phyloP scores from a whole-genome alignment of 2,329 filamentous ascomycete genomes.

The Didymella pinodella region DNA sequence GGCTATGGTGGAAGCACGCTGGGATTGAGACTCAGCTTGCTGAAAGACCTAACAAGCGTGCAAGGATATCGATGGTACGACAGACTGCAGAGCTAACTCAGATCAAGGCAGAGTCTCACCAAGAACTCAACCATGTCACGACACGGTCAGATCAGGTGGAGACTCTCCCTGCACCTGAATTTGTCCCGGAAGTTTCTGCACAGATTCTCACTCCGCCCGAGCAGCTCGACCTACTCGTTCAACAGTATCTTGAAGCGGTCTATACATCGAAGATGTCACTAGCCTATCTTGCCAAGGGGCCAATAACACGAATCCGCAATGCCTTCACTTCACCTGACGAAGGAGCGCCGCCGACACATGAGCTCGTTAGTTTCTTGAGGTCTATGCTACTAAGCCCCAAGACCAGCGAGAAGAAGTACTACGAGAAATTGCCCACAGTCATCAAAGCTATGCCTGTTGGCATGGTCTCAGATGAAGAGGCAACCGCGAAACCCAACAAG shows the following conservation, averaged over 20 bases:
- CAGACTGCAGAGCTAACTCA: conserved; percentile 19
- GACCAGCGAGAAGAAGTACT: conserved; percentile 80
- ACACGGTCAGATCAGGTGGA: not conserved
- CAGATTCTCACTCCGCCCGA: conserved; percentile 41
- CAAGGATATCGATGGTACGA: conserved; percentile 45
- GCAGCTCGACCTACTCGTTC: conserved; percentile 60
- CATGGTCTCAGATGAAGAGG: conserved; percentile 54
- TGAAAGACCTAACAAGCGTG: conserved; percentile 31
- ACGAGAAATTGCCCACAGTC: conserved; percentile 71
- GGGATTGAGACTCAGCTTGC: conserved; percentile 28
- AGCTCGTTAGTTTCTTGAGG: conserved; percentile 74
- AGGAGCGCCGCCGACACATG: conserved; percentile 65
- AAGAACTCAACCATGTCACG: conserved; percentile 2
- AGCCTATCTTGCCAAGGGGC: conserved; percentile 85
- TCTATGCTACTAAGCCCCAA: conserved; percentile 71
- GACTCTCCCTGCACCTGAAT: not conserved
- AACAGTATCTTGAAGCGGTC: conserved; percentile 55
- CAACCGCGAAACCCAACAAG: conserved; percentile 43
- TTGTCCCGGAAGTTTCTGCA: conserved; percentile 10
- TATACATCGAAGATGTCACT: conserved; percentile 71
- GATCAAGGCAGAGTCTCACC: conserved; percentile 13
- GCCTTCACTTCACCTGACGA: conserved; percentile 72
- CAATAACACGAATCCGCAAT: conserved; percentile 76
- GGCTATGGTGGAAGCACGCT: conserved; percentile 47
- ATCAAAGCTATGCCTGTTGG: conserved; percentile 64